phyloP scores from a whole-genome alignment of 2,329 filamentous ascomycete genomes.

The Trichoderma hamatum region DNA sequence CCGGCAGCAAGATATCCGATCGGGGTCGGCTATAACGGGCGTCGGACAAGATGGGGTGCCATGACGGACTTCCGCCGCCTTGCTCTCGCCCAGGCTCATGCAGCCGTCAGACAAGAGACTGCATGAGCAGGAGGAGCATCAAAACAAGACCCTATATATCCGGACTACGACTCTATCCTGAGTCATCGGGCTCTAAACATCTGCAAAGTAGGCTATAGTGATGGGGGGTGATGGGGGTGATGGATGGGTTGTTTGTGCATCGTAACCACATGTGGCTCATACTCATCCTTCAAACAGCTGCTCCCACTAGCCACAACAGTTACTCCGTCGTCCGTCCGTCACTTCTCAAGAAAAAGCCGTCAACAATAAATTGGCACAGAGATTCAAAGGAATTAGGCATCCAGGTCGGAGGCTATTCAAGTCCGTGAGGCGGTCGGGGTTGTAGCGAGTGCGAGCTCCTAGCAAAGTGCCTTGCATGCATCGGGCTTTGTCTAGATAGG shows the following conservation, averaged over 20 bases:
- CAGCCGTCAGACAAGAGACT: not conserved
- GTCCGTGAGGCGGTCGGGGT: slow-evolving; percentile 12
- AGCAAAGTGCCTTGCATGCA: slow-evolving; percentile 26
- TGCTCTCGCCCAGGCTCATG: not conserved
- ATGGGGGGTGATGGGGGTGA: not conserved
- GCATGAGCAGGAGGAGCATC: not conserved
- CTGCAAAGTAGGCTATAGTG: not conserved
- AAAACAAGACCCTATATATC: not conserved
- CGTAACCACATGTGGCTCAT: not conserved
- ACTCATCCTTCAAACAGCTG: not conserved
- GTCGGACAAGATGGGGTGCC: not conserved
- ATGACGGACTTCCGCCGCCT: not conserved
- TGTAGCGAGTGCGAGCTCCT: slow-evolving; percentile 8
- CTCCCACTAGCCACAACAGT: not conserved
- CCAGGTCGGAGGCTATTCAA: not conserved
- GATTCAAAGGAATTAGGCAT: not conserved
- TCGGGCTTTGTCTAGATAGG: not conserved
- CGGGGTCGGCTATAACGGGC: slow-evolving; percentile 13
- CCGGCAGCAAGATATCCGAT: slow-evolving; percentile 21
- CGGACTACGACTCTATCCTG: not conserved
- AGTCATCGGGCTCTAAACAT: too few species aligned
- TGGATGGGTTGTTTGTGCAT: not conserved
- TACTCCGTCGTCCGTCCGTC: not conserved
- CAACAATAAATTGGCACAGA: not conserved
- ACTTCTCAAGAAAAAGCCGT: not conserved